Evolutionary conservation across 2,329 filamentous ascomycete species (phyloP), one percentile per base, ranked within the genome.

Genomic region (Diaporthe sp.): DNA sequence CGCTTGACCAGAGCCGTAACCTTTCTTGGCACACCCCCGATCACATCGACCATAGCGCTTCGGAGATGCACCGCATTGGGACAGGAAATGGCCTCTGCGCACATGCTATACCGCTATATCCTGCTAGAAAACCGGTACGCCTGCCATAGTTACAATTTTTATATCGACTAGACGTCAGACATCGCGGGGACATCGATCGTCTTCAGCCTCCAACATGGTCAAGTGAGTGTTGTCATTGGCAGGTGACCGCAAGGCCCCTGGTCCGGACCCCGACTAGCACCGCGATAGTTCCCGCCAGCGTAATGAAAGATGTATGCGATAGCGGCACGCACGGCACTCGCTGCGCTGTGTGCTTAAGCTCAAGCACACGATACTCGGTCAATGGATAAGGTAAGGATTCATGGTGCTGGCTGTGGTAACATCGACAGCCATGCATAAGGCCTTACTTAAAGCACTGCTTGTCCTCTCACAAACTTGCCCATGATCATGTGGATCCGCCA

Each of bases 151-250:
- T 28, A 2, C 60, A 47, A 28, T 13, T 47, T 20, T 1, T 20
- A 47, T 1, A 20, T 9, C 31, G 49, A 17, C 34, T 42, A 55
- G 15, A 20, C n/a, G 3, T 55, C 42, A 55, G 13, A 25, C 12
- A 28, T 28, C 31, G 47, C 65, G 49, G 65, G 34, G 34, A 28
- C n/a, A 55, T 28, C 49, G 7, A 31, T 17, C 34, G 4, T 42
- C 55, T 70, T 39, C 49, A 55, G n/a, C 49, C 49, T 70, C 49
- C 22, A 53, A 53, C 31, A 34, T 70, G 65, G 49, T 70, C 65
- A 42, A 55, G 34, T 28, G 65, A 70, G 3, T n/a, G 47, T 49
- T 55, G 28, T 31, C 9, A 70, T 70, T 70, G 49, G 65, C 49
- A 7, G 49, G 15, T 31, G 13, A 22, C n/a, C 4, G 17, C 65